Evolutionary conservation across 352 stramenopile genomes (phyloP).

Genomic region (Plasmopara halstedii): DNA sequence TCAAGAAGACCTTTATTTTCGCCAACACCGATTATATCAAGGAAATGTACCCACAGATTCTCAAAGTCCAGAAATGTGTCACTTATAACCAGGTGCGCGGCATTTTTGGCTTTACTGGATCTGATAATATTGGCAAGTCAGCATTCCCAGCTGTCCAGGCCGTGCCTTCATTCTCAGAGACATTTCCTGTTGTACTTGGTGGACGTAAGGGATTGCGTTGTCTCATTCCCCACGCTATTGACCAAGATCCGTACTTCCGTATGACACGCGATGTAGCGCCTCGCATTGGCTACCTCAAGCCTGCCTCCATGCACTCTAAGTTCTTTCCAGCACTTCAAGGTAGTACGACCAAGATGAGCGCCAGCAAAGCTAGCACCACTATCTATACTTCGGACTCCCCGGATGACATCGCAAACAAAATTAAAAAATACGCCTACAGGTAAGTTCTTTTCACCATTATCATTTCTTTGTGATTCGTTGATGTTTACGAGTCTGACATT

Average conservation of each 20-base stretch:
- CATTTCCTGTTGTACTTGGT: conserved; percentile 91
- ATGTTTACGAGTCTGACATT: conserved; percentile 52
- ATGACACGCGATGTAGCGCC: conserved; percentile 99
- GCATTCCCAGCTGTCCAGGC: conserved; percentile 98
- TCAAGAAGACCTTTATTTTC: conserved; percentile 99
- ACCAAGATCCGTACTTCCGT: conserved; percentile 98
- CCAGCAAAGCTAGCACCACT: conserved; percentile 92
- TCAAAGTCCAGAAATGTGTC: conserved; percentile 99
- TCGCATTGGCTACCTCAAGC: conserved; percentile 94
- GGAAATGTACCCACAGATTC: conserved; percentile 98
- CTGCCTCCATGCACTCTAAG: conserved; percentile 98
- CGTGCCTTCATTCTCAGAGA: conserved; percentile 95
- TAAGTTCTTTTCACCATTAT: conserved; percentile 11
- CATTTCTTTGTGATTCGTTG: neutral
- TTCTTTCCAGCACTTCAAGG: conserved; percentile 99
- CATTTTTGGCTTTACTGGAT: conserved; percentile 99
- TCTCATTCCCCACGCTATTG: conserved; percentile 99
- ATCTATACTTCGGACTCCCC: conserved; percentile 99
- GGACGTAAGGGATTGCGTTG: conserved; percentile 90
- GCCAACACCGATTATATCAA: conserved; percentile 98
- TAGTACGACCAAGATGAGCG: conserved; percentile 98
- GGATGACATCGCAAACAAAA: conserved; percentile 92
- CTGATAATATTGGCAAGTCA: conserved; percentile 98
- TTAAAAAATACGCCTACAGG: conserved; percentile 86
- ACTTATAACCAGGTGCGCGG: conserved; percentile 96